phyloP scores from a whole-genome alignment of 148 eudicot genomes.

The Rhododendron kiyosumense region DNA sequence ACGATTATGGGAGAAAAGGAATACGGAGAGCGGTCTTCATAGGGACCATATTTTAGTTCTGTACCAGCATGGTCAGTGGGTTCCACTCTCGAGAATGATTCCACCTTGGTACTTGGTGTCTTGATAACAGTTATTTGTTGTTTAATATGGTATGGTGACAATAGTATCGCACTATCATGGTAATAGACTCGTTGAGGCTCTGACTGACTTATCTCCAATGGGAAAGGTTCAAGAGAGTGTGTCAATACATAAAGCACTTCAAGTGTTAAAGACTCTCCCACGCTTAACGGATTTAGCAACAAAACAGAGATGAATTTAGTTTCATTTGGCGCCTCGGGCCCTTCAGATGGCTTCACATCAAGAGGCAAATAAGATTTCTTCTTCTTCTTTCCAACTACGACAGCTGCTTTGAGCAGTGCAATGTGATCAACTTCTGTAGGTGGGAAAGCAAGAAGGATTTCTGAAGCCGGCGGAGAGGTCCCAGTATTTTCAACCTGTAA shows the following conservation, averaged over 20 bases:
- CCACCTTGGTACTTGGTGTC: constrained; percentile 73
- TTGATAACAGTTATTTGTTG: constrained; percentile 65
- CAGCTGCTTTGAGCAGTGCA: constrained; percentile 64
- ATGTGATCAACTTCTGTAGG: constrained; percentile 63
- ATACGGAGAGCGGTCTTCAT: constrained; percentile 51
- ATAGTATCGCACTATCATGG: constrained; percentile 81
- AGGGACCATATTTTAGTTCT: constrained; percentile 91
- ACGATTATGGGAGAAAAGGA: constrained; percentile 67
- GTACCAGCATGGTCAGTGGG: constrained; percentile 61
- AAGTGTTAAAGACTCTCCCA: constrained; percentile 53
- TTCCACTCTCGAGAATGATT: constrained; percentile 75
- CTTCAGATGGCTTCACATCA: constrained; percentile 66
- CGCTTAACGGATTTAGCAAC: constrained; percentile 49
- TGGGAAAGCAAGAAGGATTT: constrained; percentile 79
- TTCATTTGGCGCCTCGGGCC: constrained; percentile 71
- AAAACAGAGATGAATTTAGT: constrained; percentile 55
- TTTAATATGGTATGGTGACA: constrained; percentile 76
- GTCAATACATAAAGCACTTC: constrained; percentile 78
- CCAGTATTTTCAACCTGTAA: constrained; percentile 80
- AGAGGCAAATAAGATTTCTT: constrained; percentile 61
- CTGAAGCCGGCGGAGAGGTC: constrained; percentile 58
- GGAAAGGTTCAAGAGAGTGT: constrained; percentile 94
- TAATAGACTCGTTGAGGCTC: constrained; percentile 90
- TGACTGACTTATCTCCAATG: constrained; percentile 83
- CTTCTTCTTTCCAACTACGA: constrained; percentile 64